A percentile compares a stretch with the other conserved stretches of the same genome.
These are phyloP conservation scores for Trypanosoma scelopori DNA, from an alignment of 208 protist genomes.

Conservation along the genomic window DNA sequence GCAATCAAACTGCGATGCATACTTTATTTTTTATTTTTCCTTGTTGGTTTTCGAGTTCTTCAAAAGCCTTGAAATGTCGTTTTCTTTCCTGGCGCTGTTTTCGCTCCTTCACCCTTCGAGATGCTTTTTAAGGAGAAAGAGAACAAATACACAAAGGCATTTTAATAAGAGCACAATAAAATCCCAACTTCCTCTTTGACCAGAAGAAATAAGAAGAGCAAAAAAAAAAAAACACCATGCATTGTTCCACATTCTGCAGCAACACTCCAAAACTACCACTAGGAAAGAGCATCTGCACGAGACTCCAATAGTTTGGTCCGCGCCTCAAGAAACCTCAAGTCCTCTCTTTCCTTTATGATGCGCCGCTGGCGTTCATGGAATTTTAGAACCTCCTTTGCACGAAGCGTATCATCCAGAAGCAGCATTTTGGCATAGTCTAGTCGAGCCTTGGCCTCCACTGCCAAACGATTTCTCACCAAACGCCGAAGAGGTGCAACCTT, in stretches of 20 bases:
- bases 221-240: conserved; percentile 10
- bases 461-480: conserved; percentile 72
- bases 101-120: no score
- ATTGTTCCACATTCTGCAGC: background rate
- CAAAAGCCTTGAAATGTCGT: conserved; percentile 2
- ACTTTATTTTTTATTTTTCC: conserved; percentile 10
- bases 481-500: conserved; percentile 64
- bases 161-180: conserved; percentile 1
- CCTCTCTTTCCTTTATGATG: conserved; percentile 35
- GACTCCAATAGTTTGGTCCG: conserved; percentile 68
- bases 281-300: conserved; percentile 40
- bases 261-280: background rate
- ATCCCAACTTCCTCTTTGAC: background rate
- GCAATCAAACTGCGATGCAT: conserved; percentile 84
- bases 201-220: background rate
- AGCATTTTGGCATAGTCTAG: conserved; percentile 80
- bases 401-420: conserved; percentile 63
- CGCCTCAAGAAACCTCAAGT: conserved; percentile 55
- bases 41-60: background rate
- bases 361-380: conserved; percentile 37
- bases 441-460: conserved; percentile 72
- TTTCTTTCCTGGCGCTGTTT: conserved; percentile 1
- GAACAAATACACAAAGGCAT: background rate
- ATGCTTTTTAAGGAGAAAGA: background rate
- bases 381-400: conserved; percentile 46